Evolutionary conservation across 2,329 filamentous ascomycete genomes (phyloP).

Genomic region (Hypomyces perniciosus): DNA sequence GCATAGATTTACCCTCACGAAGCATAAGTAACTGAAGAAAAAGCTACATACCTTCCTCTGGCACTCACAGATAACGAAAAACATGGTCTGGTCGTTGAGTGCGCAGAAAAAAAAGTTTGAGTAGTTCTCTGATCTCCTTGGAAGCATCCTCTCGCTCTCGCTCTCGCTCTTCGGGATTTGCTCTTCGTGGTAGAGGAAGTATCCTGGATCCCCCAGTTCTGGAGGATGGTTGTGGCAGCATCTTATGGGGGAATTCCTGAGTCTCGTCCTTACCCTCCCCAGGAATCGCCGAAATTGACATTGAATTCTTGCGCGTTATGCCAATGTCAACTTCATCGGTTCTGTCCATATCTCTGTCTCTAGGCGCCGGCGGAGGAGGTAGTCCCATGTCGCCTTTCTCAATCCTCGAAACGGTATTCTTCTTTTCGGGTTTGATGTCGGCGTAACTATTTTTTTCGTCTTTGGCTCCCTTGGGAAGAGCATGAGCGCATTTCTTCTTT

Average conservation of each 20-base stretch:
- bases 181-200: not conserved
- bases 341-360: no score
- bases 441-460: not conserved
- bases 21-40: not conserved
- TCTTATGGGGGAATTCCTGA: not conserved
- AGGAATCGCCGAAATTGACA: not conserved
- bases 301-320: not conserved
- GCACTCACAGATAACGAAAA: not conserved
- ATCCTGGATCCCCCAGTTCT: not conserved
- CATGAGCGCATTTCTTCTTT: not conserved
- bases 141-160: not conserved
- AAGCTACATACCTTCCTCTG: not conserved
- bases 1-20: not conserved
- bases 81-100: not conserved
- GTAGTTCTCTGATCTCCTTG: not conserved
- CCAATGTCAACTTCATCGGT: not conserved
- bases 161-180: not conserved
- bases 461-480: not conserved
- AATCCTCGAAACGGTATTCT: not conserved
- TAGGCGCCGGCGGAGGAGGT: not conserved
- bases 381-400: not conserved
- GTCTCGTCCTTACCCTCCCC: no score
- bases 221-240: not conserved
- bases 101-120: constrained; percentile 2
- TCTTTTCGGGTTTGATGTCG: not conserved